Conservation (phyloP, 495 filamentous ascomycete genomes). For the Neurospora hispaniola region DNA sequence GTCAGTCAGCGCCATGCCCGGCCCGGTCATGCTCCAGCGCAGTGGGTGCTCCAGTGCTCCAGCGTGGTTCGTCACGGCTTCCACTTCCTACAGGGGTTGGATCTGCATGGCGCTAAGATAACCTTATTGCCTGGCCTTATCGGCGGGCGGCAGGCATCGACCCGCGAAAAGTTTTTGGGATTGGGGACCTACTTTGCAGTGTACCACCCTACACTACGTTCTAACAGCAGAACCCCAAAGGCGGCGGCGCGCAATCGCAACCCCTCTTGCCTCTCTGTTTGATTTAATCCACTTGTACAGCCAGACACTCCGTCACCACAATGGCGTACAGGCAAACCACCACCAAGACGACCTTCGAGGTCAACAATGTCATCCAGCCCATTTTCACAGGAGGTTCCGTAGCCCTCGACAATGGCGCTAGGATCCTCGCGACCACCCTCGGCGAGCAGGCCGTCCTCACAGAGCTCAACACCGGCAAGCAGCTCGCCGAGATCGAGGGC, state of each 20-base stretch:
- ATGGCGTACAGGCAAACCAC: slow-evolving; percentile 42
- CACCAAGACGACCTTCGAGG: slow-evolving; percentile 76
- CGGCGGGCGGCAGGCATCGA: slow-evolving; percentile 1
- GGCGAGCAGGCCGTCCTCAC: slow-evolving; percentile 85
- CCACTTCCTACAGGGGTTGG: slow-evolving; percentile 1
- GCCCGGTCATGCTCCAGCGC: too few relatives aligned
- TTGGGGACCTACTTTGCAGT: background rate
- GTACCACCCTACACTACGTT: background rate
- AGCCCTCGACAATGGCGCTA: slow-evolving; percentile 69
- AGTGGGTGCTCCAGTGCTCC: background rate
- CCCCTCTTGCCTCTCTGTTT: background rate
- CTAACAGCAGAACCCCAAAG: background rate
- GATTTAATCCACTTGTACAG: background rate
- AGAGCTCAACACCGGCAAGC: slow-evolving; percentile 69
- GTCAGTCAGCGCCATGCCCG: too few relatives aligned
- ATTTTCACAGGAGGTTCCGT: slow-evolving; percentile 89
- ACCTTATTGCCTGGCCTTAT: slow-evolving; percentile 27
- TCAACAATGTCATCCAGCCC: slow-evolving; percentile 69
- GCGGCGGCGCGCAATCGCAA: slow-evolving; percentile 1
- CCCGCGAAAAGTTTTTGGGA: slow-evolving; percentile 11
- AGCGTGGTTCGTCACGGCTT: background rate
- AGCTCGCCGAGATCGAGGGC: slow-evolving; percentile 80
- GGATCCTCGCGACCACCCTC: slow-evolving; percentile 73
- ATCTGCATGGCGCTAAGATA: slow-evolving; percentile 26
- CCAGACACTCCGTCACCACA: slow-evolving; percentile 3